Evolutionary conservation across 345 rosid genomes (phyloP), one percentile per base, ranked within the genome.

Genomic region (Streptanthus diversifolius): DNA sequence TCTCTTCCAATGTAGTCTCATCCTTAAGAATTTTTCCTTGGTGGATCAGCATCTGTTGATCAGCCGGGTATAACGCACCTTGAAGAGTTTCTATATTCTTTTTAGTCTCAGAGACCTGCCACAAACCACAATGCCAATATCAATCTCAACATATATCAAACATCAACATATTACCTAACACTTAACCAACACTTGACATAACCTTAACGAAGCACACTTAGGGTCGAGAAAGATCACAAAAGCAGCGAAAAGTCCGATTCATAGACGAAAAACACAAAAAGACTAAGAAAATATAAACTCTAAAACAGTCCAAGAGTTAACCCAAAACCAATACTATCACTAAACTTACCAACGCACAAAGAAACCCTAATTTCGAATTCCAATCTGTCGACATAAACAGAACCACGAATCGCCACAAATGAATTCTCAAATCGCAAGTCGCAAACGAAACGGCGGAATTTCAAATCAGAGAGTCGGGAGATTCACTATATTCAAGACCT

Each of bases 21-120:
- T 93, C 95, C 58, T 80, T 82, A 14, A 93, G 91, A 59, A 93
- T 90, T 76, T 89, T 89, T 18, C 97, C 97, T 76, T 90, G 91
- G 53, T 87, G 73, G 60, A 93, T 90, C 17, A 93, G 93, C 93
- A 93, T 87, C 83, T 86, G 98, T 29, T 80, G 86, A 68, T 79
- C 74, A 56, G 97, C 92, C 2, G 96, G 96, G 70, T 86, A 93
- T 33, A 54, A 82, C 6, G 80, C 73, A 11, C 97, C 98, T 71
- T 93, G 91, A 43, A 75, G 57, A 36, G 80, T 76, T 83, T 93
- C 96, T 70, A 90, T 90, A 58, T 63, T 81, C 70, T 71, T 82
- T 63, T 93, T 93, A 25, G 88, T 90, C 63, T 87, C 96, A 44
- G 82, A 66, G 56, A 90, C 82, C 97, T 93, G 82, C 44, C 14